Evolutionary conservation across 371 early-diverging fungal genomes (phyloP), one percentile per base, ranked within the genome.

Genomic region (Chytridium lagenaria): DNA sequence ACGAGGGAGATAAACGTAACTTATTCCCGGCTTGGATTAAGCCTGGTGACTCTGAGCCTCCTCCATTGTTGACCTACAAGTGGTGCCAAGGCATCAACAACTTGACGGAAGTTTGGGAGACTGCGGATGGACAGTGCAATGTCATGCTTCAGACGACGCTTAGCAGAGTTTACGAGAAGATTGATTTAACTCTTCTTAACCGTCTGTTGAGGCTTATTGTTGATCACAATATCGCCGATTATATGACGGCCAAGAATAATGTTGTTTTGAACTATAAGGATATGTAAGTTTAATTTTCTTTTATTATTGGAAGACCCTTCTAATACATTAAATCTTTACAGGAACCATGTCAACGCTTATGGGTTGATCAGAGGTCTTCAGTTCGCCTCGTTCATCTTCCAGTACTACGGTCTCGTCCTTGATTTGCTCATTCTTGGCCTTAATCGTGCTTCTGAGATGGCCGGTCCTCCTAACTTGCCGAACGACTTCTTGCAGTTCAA

Each of bases 191-290:
- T 26, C 85, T 99, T 31, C 89, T 99, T 51, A 95, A 97, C 73
- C 92, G 96, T 68, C 87, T 99, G 50, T 84, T 99, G 76, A 92
- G 97, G 65, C 86, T 99, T 55, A 92, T 99, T 83, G 87, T 99
- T 61, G 99, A 99, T 84, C 97, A 97, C 86, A 97, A 96, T 78
- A 86, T 99, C 81, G 98, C 98, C 26, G 98, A 99, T 78, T 99
- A 99, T 83, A 98, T 99, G 88, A 95, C 98, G 0, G 95, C 96
- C 70, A 98, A 99, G 87, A 97, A 98, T 86, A 98, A 98, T 84
- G 93, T 96, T 57, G 95, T 91, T 5, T 84, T 99, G 69, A 93
- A 88, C 70, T 99, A 98, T 89, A 99, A 99, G 89, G 99, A 99
- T 78, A 99, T 99, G 85, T 70, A 50, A 66, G 69, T 37, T 52